These are phyloP conservation scores for Ascochyta clinopodiicola DNA, from an alignment of 2,329 filamentous ascomycete species.

Conservation along the genomic window DNA sequence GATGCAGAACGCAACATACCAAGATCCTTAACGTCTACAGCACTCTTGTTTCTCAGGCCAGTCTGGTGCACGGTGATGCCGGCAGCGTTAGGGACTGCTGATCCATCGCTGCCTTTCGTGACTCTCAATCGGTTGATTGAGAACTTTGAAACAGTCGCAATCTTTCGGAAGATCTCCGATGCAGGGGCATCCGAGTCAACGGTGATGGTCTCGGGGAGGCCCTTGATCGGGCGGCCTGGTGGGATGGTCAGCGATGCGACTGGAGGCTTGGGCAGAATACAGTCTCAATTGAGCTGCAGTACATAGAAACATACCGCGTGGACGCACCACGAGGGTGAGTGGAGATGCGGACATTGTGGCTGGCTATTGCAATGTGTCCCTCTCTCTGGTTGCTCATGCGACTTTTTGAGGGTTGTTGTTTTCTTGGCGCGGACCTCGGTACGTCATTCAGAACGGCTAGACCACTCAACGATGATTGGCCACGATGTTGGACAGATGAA, in stretches of 20 bases:
- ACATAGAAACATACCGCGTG: slow-evolving; percentile 48
- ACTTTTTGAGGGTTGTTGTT: slow-evolving; percentile 18
- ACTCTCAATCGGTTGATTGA: slow-evolving; percentile 67
- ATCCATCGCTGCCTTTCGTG: slow-evolving; percentile 69
- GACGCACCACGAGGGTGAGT: slow-evolving; percentile 54
- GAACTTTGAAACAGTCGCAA: slow-evolving; percentile 62
- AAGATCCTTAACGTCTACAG: slow-evolving; percentile 88
- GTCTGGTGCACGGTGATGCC: slow-evolving; percentile 61
- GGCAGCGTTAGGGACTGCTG: slow-evolving; percentile 61
- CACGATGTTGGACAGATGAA: neutral
- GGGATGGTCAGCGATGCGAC: slow-evolving; percentile 6
- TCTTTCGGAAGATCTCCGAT: slow-evolving; percentile 63
- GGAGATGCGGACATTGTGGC: slow-evolving; percentile 52
- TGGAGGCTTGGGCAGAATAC: slow-evolving; percentile 9
- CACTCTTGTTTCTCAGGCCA: slow-evolving; percentile 64
- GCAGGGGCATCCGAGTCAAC: slow-evolving; percentile 59
- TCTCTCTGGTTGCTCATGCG: neutral
- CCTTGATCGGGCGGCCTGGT: slow-evolving; percentile 67
- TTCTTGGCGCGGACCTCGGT: slow-evolving; percentile 18
- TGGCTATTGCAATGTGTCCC: slow-evolving; percentile 3
- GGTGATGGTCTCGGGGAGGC: slow-evolving; percentile 63
- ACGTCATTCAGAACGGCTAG: slow-evolving; percentile 14
- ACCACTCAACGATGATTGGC: slow-evolving; percentile 6
- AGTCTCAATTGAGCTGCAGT: slow-evolving; percentile 5
- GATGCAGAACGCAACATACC: slow-evolving; percentile 59